These are phyloP conservation scores for Colletotrichum sp. DNA, from an alignment of 2,329 filamentous ascomycete species.

Conservation along the genomic window DNA sequence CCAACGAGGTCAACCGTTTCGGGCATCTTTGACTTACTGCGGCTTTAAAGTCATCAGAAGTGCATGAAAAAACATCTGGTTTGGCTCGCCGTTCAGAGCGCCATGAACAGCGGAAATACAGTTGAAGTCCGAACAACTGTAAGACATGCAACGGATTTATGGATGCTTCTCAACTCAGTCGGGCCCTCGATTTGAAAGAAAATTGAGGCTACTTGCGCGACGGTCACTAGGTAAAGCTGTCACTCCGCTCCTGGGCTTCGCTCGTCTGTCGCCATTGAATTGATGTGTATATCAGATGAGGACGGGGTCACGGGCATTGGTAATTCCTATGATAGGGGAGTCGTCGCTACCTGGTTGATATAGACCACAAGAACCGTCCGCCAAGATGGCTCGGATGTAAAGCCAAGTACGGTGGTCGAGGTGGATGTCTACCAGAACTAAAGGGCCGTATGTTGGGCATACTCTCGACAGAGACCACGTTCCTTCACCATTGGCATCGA, in stretches of 20 bases:
- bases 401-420: not conserved
- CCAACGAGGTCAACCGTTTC: not conserved
- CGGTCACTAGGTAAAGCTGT: too few species aligned
- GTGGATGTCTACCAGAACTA: not conserved
- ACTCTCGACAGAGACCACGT: not conserved
- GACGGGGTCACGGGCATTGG: rapidly evolving
- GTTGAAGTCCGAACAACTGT: not conserved
- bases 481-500: not conserved
- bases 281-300: too few species aligned
- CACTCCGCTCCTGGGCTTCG: too few species aligned
- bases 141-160: not conserved
- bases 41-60: not conserved
- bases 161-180: not conserved
- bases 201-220: not conserved
- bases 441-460: not conserved
- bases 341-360: not conserved
- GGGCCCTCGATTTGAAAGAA: not conserved
- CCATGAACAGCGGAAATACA: not conserved
- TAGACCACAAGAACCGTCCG: not conserved
- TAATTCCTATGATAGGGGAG: not conserved
- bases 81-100: not conserved
- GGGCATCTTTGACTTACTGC: not conserved
- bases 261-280: too few species aligned
- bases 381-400: not conserved
- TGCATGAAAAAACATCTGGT: not conserved